A percentile compares a stretch with the other conserved stretches of the same genome.
Evolutionary conservation across 176 grass and related monocot genomes (phyloP).

Genomic region (Poa pratensis): DNA sequence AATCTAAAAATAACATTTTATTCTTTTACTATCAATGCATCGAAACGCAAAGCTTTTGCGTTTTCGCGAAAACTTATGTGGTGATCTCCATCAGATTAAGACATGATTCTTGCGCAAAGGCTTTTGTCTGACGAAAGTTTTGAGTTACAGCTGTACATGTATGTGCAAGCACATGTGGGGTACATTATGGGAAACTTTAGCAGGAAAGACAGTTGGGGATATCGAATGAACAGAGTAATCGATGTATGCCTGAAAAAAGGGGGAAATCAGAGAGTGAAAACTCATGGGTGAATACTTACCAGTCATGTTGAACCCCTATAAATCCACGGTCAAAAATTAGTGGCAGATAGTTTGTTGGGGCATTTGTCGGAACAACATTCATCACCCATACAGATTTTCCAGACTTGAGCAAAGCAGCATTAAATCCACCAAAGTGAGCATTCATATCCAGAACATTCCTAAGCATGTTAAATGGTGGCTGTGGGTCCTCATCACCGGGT

Average conservation of each 20-base stretch:
- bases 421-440: constrained; percentile 93
- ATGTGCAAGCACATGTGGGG: background rate
- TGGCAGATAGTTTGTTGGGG: constrained; percentile 69
- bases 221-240: background rate
- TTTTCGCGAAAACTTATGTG: background rate
- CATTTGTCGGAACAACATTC: constrained; percentile 92
- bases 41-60: too few species aligned
- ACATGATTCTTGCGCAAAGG: background rate
- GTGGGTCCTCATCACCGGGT: constrained; percentile 95
- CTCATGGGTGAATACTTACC: constrained; percentile 52
- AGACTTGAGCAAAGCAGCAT: constrained; percentile 88
- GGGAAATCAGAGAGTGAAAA: background rate
- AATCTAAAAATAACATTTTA: constrained; percentile 1
- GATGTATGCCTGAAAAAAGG: background rate
- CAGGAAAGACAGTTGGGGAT: background rate
- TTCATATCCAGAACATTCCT: constrained; percentile 99
- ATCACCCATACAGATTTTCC: constrained; percentile 96
- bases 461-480: constrained; percentile 98
- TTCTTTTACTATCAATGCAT: too few species aligned
- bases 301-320: constrained; percentile 96
- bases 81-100: constrained; percentile 8
- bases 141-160: background rate
- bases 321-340: constrained; percentile 91
- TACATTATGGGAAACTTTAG: background rate
- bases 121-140: background rate